Evolutionary conservation across 371 early-diverging fungal species (phyloP).

Genomic region (Chytridium lagenaria): DNA sequence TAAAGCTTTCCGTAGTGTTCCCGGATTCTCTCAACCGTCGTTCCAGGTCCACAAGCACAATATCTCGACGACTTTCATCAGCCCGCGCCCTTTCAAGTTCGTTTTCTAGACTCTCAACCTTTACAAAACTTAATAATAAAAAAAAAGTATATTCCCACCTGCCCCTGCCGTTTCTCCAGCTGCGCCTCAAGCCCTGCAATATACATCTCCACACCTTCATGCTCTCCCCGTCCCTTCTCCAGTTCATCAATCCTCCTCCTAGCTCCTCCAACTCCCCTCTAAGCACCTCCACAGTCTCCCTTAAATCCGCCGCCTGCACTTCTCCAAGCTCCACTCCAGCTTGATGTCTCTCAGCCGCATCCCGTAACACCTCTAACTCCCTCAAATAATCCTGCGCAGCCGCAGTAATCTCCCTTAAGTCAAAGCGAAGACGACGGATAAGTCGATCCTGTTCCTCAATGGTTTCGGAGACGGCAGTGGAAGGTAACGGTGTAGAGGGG

Average conservation of each 20-base stretch:
- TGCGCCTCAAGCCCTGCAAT: conserved; percentile 44
- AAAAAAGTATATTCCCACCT: too few relatives aligned
- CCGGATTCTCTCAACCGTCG: neutral
- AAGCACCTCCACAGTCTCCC: conserved; percentile 8
- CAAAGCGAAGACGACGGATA: conserved; percentile 30
- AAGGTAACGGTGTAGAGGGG: too few relatives aligned
- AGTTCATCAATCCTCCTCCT: too few relatives aligned
- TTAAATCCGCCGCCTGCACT: conserved; percentile 23
- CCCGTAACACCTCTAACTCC: neutral
- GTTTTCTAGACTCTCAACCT: conserved; percentile 6
- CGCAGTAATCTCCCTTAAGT: conserved; percentile 42
- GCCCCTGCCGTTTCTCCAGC: conserved; percentile 24
- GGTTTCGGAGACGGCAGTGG: too few relatives aligned
- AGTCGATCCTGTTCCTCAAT: conserved; percentile 27
- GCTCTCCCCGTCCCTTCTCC: conserved; percentile 16
- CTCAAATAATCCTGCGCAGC: conserved; percentile 38
- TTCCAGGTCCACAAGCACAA: conserved; percentile 9
- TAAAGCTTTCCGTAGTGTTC: neutral
- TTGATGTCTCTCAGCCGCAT: neutral
- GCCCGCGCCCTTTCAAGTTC: neutral
- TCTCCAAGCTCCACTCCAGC: neutral
- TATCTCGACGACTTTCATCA: conserved; percentile 4
- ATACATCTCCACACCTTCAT: conserved; percentile 44
- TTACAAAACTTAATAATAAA: too few relatives aligned
- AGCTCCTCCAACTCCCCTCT: too few relatives aligned